Base-by-base conservation (phyloP, 2,329 filamentous ascomycete species). In the Ophiocordyceps australis region DNA sequence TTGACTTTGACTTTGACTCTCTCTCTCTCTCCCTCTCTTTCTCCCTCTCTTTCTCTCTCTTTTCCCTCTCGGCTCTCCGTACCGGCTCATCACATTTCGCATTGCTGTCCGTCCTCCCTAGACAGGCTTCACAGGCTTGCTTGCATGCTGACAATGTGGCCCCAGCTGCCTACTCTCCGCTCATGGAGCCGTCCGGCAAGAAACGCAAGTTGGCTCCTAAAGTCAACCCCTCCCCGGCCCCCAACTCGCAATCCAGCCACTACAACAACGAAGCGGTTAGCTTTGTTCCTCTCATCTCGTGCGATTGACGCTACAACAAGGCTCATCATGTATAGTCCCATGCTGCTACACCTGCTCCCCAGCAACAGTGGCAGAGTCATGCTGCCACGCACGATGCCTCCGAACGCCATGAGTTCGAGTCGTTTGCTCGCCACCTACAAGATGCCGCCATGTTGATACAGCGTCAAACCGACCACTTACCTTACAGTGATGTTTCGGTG, bases 381-480 rank as follows among this genome's bases (percentile, higher is more conserved):
- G n/a, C n/a, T n/a, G n/a, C n/a, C n/a, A n/a, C n/a, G n/a, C n/a
- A n/a, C n/a, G n/a, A n/a, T n/a, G n/a, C n/a, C n/a, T 41, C 46
- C 28, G 59, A 68, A 38, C 59, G 64, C 35, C 59, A 67, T 47
- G 68, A 74, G 38, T 75, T 74, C 47, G 70, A 74, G 46, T 61
- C 65, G 27, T 74, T 74, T 41, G 70, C 69, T 31, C 61, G 69
- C 24, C 70, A 75, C 49, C 58, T 75, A 23, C 70, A 75, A 42
- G 70, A 74, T 58, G 70, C 69, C 25, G 69, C 70, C 35, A 72
- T 73, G 61, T 55, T 72, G 38, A 72, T 75, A 36, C 66, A 72
- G 42, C 59, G 65, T 33, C 68, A 73, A 46, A 65, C 65, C 23
- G 64, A 72, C 39, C 59, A 57, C 30, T 55, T 58, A 4, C 59